Percentiles rank a stretch among this genome's conserved stretches.
These are phyloP conservation scores for Hymenoscyphus salicellus DNA, from an alignment of 2,329 filamentous ascomycete species.

Conservation along the genomic window DNA sequence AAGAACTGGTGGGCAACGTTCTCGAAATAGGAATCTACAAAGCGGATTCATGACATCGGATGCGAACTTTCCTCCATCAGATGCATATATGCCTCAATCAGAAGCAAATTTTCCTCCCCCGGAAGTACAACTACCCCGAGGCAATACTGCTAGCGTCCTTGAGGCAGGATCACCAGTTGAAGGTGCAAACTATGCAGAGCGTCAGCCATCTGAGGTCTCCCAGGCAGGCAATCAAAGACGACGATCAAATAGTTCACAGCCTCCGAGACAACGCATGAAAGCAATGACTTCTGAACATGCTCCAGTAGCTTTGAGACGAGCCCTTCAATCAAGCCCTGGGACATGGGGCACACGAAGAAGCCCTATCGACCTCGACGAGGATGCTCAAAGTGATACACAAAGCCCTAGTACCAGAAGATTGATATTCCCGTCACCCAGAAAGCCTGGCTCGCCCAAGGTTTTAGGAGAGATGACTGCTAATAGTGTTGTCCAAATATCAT, in stretches of 20 bases:
- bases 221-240: slow-evolving; percentile 18
- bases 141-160: slow-evolving; percentile 19
- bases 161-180: slow-evolving; percentile 12
- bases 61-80: slow-evolving; percentile 44
- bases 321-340: slow-evolving; percentile 39
- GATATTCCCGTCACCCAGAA: slow-evolving; percentile 74
- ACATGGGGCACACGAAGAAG: slow-evolving; percentile 52
- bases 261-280: slow-evolving; percentile 28
- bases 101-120: slow-evolving; percentile 38
- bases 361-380: slow-evolving; percentile 53
- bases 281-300: slow-evolving; percentile 35
- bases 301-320: slow-evolving; percentile 32
- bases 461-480: slow-evolving; percentile 58
- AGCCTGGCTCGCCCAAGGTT: slow-evolving; percentile 59
- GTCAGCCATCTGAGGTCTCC: neutral
- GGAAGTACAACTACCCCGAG: slow-evolving; percentile 22
- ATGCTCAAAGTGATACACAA: slow-evolving; percentile 51
- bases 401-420: slow-evolving; percentile 49
- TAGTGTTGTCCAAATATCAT: slow-evolving; percentile 43
- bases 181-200: slow-evolving; percentile 9
- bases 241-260: slow-evolving; percentile 29
- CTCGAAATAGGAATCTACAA: slow-evolving; percentile 32
- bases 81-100: slow-evolving; percentile 49
- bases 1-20: slow-evolving; percentile 27
- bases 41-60: slow-evolving; percentile 10